phyloP scores from a whole-genome alignment of 768 basidiomycete genomes.

The Pulveroboletus sp. region DNA sequence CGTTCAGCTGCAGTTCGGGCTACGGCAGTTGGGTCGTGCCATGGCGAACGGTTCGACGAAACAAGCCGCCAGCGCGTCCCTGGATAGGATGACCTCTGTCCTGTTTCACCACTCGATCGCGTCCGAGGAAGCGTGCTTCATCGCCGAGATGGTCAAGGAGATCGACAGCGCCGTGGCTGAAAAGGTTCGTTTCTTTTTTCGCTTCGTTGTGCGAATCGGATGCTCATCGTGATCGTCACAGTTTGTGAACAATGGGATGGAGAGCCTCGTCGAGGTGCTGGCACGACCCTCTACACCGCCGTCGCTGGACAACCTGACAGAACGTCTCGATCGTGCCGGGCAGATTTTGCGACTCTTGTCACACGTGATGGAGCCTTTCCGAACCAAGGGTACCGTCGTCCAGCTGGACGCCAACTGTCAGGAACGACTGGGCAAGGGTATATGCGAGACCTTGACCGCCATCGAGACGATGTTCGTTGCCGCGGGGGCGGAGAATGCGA shows the following conservation, averaged over 20 bases:
- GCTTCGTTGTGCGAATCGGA: neutral
- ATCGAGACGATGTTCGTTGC: constrained; percentile 36
- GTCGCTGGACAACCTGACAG: constrained; percentile 29
- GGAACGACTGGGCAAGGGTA: constrained; percentile 50
- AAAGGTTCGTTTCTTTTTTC: constrained; percentile 43
- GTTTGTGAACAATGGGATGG: constrained; percentile 75
- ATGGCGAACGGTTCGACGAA: constrained; percentile 51
- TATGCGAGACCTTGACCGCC: constrained; percentile 44
- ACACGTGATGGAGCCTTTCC: constrained; percentile 63
- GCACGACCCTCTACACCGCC: constrained; percentile 27
- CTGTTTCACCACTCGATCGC: constrained; percentile 72
- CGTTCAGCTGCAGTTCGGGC: constrained; percentile 70
- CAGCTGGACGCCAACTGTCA: constrained; percentile 46
- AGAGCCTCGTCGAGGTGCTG: constrained; percentile 57
- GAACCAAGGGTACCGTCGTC: constrained; percentile 46
- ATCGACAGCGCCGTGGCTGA: constrained; percentile 61
- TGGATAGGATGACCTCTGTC: constrained; percentile 63
- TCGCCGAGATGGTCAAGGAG: constrained; percentile 76
- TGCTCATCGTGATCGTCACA: constrained; percentile 22
- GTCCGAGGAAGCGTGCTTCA: constrained; percentile 76
- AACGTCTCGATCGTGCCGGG: constrained; percentile 51
- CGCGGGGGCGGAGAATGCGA: constrained; percentile 18
- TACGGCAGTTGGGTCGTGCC: constrained; percentile 69
- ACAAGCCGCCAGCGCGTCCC: constrained; percentile 52
- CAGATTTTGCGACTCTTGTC: constrained; percentile 69